Conservation (phyloP, 176 grass and related monocot genomes). For the Eleusine coracana region DNA sequence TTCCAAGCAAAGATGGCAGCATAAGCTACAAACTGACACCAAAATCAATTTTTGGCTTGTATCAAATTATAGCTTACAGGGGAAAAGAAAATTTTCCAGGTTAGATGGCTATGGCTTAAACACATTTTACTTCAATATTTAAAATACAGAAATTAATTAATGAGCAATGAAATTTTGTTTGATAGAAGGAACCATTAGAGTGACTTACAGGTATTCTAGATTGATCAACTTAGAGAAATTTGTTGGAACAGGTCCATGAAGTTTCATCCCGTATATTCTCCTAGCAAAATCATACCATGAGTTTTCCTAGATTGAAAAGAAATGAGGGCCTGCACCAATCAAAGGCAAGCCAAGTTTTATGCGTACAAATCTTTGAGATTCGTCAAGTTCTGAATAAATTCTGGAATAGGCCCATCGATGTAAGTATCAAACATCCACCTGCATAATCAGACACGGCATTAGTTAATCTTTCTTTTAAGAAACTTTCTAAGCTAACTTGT, state of each 20-base stretch:
- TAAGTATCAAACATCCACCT: conserved; percentile 73
- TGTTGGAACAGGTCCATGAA: conserved; percentile 60
- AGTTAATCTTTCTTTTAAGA: conserved; percentile 19
- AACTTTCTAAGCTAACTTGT: neutral
- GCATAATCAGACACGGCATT: conserved; percentile 20
- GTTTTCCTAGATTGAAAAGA: neutral
- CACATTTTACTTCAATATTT: neutral
- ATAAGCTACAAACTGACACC: conserved; percentile 1
- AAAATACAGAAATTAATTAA: neutral
- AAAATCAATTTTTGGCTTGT: neutral
- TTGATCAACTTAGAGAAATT: conserved; percentile 44
- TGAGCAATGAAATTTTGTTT: neutral
- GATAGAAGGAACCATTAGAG: neutral
- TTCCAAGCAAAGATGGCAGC: neutral
- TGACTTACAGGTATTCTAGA: conserved; percentile 61
- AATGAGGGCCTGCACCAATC: conserved; percentile 4
- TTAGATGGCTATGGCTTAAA: conserved; percentile 7
- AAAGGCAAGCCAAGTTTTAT: conserved; percentile 15
- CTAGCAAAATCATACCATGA: conserved; percentile 43
- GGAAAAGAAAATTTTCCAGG: neutral
- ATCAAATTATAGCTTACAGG: neutral
- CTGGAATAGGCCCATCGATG: conserved; percentile 47
- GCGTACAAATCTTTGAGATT: conserved; percentile 57
- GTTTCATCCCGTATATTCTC: conserved; percentile 55
- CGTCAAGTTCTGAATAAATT: conserved; percentile 47